Conservation (phyloP, 805 yeast genomes). For the Pichia insulana region DNA sequence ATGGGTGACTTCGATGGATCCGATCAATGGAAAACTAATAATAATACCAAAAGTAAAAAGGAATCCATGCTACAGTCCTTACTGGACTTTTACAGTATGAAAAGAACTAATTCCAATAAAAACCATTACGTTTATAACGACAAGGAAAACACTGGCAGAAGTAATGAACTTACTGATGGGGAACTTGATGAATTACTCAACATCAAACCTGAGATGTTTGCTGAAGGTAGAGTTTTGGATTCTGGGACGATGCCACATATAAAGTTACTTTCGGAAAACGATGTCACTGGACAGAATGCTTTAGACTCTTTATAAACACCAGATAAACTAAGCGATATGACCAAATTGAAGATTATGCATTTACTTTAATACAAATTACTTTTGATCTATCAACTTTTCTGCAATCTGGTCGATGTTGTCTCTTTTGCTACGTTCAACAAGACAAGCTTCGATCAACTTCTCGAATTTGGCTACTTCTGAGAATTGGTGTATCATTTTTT, state of each 20-base stretch:
- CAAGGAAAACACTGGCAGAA: no score
- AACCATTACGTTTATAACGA: conserved; percentile 1
- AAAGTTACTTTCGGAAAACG: conserved; percentile 8
- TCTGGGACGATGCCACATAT: conserved; percentile 3
- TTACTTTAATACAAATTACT: background rate
- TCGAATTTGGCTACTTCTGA: background rate
- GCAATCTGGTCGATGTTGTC: conserved; percentile 5
- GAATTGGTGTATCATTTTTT: background rate
- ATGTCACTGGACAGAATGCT: conserved; percentile 7
- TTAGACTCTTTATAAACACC: background rate
- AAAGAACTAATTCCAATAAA: conserved; percentile 5
- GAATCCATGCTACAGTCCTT: conserved; percentile 26
- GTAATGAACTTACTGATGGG: conserved; percentile 23
- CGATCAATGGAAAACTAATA: conserved; percentile 8
- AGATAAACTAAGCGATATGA: no score
- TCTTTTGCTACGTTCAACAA: conserved; percentile 3
- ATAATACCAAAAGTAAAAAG: conserved; percentile 10
- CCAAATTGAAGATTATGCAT: no score
- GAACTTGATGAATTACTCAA: conserved; percentile 39
- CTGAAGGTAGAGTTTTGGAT: conserved; percentile 2
- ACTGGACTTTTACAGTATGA: conserved; percentile 31
- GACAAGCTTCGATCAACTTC: conserved; percentile 5
- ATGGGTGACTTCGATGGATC: conserved; percentile 46
- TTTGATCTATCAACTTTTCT: background rate
- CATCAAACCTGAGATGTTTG: conserved; percentile 1